phyloP scores from a whole-genome alignment of 164 flowering plant species.

The Protea cynaroides region DNA sequence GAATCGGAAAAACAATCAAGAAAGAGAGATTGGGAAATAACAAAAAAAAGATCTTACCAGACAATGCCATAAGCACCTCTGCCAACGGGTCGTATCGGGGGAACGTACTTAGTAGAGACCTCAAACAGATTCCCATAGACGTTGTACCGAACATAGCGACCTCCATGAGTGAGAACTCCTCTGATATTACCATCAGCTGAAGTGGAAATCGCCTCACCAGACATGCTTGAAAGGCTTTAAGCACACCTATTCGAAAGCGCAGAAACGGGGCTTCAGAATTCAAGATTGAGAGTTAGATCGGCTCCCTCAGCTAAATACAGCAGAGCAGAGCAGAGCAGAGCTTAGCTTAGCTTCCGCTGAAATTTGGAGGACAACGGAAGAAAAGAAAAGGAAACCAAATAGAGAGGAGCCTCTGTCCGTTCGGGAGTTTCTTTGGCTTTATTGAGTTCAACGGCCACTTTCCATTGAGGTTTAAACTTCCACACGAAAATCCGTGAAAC shows the following conservation, averaged over 20 bases:
- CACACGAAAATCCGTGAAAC: neutral
- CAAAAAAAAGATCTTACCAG: conserved; percentile 44
- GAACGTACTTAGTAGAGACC: conserved; percentile 77
- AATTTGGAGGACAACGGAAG: no score
- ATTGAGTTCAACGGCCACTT: neutral
- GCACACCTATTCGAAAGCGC: neutral
- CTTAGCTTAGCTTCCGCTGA: neutral
- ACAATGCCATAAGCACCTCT: conserved; percentile 96
- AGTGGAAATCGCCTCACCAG: conserved; percentile 38
- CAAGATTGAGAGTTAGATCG: neutral
- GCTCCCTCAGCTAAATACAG: neutral
- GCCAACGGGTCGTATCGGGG: conserved; percentile 86
- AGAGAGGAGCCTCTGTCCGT: no score
- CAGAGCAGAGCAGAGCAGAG: neutral
- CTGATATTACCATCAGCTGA: conserved; percentile 33
- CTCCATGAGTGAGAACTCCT: conserved; percentile 66
- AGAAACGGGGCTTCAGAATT: neutral
- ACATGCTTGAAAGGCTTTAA: neutral
- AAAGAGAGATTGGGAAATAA: neutral
- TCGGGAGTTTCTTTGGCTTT: neutral
- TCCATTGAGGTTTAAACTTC: neutral
- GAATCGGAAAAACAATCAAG: neutral
- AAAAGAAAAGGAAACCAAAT: no score
- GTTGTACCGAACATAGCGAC: conserved; percentile 77
- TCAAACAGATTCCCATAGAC: conserved; percentile 83